Evolutionary conservation across 129 eudicot species (phyloP).

Genomic region (Rutidosis leptorrhynchoides): DNA sequence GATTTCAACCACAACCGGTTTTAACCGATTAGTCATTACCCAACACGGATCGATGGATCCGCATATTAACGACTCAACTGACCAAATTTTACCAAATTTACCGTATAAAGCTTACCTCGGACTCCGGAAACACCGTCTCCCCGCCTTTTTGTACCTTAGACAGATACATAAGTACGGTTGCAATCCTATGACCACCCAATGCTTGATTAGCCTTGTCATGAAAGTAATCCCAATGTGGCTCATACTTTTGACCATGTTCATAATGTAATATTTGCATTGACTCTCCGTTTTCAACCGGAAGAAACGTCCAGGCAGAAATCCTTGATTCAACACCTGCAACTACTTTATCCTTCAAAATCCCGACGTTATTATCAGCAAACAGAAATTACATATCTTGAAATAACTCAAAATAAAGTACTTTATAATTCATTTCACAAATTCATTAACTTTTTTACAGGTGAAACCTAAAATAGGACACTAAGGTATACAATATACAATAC

Average conservation of each 20-base stretch:
- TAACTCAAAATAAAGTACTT: constrained; percentile 8
- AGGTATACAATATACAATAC: background rate
- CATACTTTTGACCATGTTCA: constrained; percentile 40
- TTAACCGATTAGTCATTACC: background rate
- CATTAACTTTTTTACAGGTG: background rate
- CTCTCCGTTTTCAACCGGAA: constrained; percentile 80
- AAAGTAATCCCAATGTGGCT: constrained; percentile 44
- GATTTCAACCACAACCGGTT: background rate
- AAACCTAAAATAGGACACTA: background rate
- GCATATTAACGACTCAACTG: background rate
- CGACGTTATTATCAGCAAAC: constrained; percentile 12
- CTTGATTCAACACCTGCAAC: constrained; percentile 58
- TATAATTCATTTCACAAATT: background rate
- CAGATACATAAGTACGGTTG: constrained; percentile 91
- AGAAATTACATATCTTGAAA: background rate
- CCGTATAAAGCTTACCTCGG: constrained; percentile 44
- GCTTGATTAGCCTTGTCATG: constrained; percentile 63
- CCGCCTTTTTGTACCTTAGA: constrained; percentile 77
- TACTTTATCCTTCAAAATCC: constrained; percentile 50
- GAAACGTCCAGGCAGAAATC: constrained; percentile 79
- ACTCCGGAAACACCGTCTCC: constrained; percentile 74
- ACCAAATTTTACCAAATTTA: background rate
- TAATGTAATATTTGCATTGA: constrained; percentile 65
- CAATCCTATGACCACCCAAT: constrained; percentile 83
- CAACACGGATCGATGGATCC: background rate